These are phyloP conservation scores for Pythium grandisporangium DNA, from an alignment of 352 stramenopile genomes.

Conservation along the genomic window DNA sequence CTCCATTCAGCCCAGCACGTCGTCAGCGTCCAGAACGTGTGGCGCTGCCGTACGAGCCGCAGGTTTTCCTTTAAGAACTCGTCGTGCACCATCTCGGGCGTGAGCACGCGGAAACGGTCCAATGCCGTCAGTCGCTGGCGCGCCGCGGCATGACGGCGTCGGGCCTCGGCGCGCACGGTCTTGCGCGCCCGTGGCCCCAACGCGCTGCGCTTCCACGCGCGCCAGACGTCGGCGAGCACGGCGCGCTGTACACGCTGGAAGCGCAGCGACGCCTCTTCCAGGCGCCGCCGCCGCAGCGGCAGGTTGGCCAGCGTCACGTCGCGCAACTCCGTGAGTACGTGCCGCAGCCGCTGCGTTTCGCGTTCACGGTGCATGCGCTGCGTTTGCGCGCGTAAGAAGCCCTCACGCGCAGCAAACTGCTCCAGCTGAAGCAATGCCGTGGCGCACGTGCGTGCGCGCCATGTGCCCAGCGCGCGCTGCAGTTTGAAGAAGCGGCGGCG, in stretches of 20 bases:
- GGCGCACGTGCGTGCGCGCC: conserved; percentile 31
- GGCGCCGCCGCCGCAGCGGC: conserved; percentile 29
- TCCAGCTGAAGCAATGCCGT: conserved; percentile 38
- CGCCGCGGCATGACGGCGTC: conserved; percentile 32
- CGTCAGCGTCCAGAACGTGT: conserved; percentile 21
- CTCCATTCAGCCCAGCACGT: conserved; percentile 49
- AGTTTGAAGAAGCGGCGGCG: conserved; percentile 36
- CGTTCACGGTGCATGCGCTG: conserved; percentile 28
- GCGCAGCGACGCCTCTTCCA: conserved; percentile 44
- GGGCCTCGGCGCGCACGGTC: conserved; percentile 25
- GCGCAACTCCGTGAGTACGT: conserved; percentile 48
- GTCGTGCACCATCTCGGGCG: conserved; percentile 66
- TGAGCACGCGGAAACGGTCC: conserved; percentile 60
- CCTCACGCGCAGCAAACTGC: conserved; percentile 54
- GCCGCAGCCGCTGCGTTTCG: conserved; percentile 22
- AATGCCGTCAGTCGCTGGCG: conserved; percentile 44
- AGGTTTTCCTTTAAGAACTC: conserved; percentile 78
- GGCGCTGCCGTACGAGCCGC: conserved; percentile 26
- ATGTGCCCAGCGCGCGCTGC: conserved; percentile 31
- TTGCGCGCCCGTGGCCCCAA: conserved; percentile 56
- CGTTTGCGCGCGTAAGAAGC: conserved; percentile 52
- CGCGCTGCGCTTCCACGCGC: conserved; percentile 40
- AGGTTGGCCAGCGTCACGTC: conserved; percentile 67
- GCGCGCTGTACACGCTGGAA: conserved; percentile 34
- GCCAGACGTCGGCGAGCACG: conserved; percentile 25